Conservation (phyloP, 768 basidiomycete genomes). For the Boletus vinaceobasis region DNA sequence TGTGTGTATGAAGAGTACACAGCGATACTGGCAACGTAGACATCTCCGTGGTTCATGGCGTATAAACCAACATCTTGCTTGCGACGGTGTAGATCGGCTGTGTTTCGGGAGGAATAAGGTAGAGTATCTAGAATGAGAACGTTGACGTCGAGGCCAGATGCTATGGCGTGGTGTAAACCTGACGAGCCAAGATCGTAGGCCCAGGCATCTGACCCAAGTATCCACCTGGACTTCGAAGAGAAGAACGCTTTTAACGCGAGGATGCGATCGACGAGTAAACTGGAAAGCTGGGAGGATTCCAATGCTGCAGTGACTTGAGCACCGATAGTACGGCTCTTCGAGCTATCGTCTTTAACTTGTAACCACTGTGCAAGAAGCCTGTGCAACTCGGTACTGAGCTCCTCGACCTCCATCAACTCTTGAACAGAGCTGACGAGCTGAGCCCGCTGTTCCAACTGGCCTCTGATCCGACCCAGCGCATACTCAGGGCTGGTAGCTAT, state of each 20-base stretch:
- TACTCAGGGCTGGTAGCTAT: slow-evolving; percentile 91
- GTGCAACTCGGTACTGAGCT: slow-evolving; percentile 57
- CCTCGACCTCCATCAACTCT: slow-evolving; percentile 54
- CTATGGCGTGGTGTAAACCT: slow-evolving; percentile 91
- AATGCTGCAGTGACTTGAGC: slow-evolving; percentile 53
- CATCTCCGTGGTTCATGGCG: slow-evolving; percentile 97
- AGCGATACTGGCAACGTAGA: slow-evolving; percentile 93
- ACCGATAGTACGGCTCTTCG: slow-evolving; percentile 58
- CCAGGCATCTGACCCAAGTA: slow-evolving; percentile 98
- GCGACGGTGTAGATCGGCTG: slow-evolving; percentile 65
- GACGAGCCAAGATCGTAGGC: slow-evolving; percentile 95
- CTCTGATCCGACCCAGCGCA: slow-evolving; percentile 87
- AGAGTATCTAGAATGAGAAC: slow-evolving; percentile 91
- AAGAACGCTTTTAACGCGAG: slow-evolving; percentile 62
- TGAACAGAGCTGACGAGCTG: slow-evolving; percentile 64
- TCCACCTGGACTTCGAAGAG: slow-evolving; percentile 79
- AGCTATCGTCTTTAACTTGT: slow-evolving; percentile 65
- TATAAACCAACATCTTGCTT: slow-evolving; percentile 98
- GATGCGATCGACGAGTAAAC: slow-evolving; percentile 51
- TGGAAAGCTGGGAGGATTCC: slow-evolving; percentile 36
- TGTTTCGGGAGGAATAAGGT: slow-evolving; percentile 79
- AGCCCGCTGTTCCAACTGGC: slow-evolving; percentile 71
- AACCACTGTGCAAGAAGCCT: slow-evolving; percentile 77
- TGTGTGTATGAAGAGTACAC: slow-evolving; percentile 96
- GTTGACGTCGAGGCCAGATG: slow-evolving; percentile 90